Percentiles rank a stretch among this genome's conserved stretches.
phyloP scores from a whole-genome alignment of 2,329 filamentous ascomycete species.

The Sporothrix inflata region DNA sequence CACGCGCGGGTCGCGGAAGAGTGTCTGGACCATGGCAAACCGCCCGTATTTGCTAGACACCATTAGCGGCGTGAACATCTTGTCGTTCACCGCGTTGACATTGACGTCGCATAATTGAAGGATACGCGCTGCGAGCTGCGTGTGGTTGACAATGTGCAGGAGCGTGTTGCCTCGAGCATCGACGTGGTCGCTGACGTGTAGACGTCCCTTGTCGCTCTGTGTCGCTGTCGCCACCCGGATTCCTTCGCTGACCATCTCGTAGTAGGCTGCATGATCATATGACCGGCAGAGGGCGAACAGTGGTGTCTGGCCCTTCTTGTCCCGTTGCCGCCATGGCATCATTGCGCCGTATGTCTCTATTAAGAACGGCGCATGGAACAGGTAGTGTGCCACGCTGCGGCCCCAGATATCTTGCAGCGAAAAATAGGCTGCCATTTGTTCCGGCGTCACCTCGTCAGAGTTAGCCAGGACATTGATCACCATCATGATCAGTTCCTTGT shows the following conservation, averaged over 20 bases:
- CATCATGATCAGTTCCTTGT: constrained; percentile 73
- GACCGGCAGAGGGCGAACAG: constrained; percentile 93
- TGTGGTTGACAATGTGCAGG: constrained; percentile 92
- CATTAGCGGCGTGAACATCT: constrained; percentile 94
- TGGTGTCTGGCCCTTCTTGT: constrained; percentile 97
- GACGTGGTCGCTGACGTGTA: constrained; percentile 91
- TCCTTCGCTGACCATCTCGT: constrained; percentile 82
- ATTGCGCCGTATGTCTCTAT: constrained; percentile 76
- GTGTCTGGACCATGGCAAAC: constrained; percentile 84
- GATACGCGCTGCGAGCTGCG: constrained; percentile 73
- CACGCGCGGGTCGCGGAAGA: constrained; percentile 86
- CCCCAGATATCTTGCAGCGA: constrained; percentile 79
- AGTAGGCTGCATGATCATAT: constrained; percentile 89
- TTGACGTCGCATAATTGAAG: constrained; percentile 89
- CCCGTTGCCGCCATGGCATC: constrained; percentile 85
- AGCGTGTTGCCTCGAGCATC: constrained; percentile 93
- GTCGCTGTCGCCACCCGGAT: constrained; percentile 72
- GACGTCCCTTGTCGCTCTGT: constrained; percentile 76
- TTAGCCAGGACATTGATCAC: constrained; percentile 71
- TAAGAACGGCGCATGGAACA: constrained; percentile 86
- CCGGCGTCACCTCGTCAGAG: constrained; percentile 50
- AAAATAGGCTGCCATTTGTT: constrained; percentile 68
- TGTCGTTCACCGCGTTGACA: constrained; percentile 93
- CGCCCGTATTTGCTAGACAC: constrained; percentile 97
- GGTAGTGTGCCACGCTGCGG: constrained; percentile 89